phyloP scores from a whole-genome alignment of 2,329 filamentous ascomycete species.

The Parastagonospora nodorum region DNA sequence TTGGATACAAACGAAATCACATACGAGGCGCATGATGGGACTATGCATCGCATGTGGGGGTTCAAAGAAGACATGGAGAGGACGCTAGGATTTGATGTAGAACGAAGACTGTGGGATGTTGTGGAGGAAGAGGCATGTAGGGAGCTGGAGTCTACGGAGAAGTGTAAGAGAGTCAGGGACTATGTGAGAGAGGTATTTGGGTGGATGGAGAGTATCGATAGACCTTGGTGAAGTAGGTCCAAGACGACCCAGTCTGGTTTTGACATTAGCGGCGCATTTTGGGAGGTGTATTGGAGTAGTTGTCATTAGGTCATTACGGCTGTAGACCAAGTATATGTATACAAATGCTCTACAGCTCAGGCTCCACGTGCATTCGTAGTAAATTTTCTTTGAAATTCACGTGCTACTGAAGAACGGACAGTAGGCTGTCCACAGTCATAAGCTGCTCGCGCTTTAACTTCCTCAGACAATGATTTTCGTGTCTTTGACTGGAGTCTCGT shows the following conservation, averaged over 20 bases:
- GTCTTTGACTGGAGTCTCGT: too few relatives aligned
- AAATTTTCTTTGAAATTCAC: too few relatives aligned
- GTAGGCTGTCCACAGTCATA: too few relatives aligned
- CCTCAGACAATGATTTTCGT: too few relatives aligned
- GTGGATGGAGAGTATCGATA: constrained; percentile 6
- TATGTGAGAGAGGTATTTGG: constrained; percentile 27
- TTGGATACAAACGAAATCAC: constrained; percentile 1
- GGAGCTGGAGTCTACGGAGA: constrained; percentile 5
- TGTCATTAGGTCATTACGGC: too few relatives aligned
- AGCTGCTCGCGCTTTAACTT: too few relatives aligned
- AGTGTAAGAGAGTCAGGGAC: constrained; percentile 13
- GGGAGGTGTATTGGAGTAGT: background rate
- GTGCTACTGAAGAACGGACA: too few relatives aligned
- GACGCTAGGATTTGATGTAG: constrained; percentile 31
- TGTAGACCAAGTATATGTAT: too few relatives aligned
- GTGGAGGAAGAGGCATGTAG: constrained; percentile 29
- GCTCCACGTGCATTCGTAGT: too few relatives aligned
- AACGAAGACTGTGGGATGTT: constrained; percentile 29
- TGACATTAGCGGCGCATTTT: background rate
- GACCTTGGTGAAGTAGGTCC: constrained; percentile 1
- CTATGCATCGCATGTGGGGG: constrained; percentile 27
- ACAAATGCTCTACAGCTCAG: too few relatives aligned
- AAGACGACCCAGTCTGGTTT: too few relatives aligned
- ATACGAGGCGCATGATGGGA: constrained; percentile 11
- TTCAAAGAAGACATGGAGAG: constrained; percentile 11